phyloP scores from a whole-genome alignment of 257 asterid species.

The Nicotiana attenuata region DNA sequence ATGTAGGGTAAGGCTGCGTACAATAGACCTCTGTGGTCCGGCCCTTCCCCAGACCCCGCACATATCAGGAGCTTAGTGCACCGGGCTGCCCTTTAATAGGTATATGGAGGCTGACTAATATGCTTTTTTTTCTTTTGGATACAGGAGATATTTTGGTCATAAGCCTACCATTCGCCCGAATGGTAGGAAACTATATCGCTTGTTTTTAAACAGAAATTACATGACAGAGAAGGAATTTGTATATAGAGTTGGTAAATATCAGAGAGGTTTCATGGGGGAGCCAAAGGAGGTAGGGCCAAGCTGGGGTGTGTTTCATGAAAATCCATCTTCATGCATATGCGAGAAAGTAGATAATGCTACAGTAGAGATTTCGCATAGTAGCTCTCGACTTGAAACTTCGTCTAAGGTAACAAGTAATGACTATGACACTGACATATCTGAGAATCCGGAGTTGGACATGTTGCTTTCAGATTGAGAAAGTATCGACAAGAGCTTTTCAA shows the following conservation, averaged over 20 bases:
- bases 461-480: conserved; percentile 66
- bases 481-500: background rate
- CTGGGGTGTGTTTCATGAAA: conserved; percentile 89
- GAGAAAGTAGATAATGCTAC: conserved; percentile 40
- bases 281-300: conserved; percentile 86
- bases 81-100: too few relatives aligned
- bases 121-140: conserved; percentile 13
- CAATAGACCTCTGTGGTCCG: too few relatives aligned
- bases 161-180: conserved; percentile 93
- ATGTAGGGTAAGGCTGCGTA: too few relatives aligned
- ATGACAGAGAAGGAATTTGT: conserved; percentile 77
- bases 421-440: conserved; percentile 39
- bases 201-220: conserved; percentile 57
- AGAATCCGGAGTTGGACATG: conserved; percentile 74
- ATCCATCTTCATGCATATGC: conserved; percentile 88
- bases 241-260: conserved; percentile 46
- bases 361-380: conserved; percentile 12
- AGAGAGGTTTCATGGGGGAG: conserved; percentile 86
- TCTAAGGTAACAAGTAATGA: conserved; percentile 47
- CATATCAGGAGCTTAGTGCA: too few relatives aligned
- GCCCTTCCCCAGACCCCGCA: too few relatives aligned
- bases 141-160: conserved; percentile 97
- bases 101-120: background rate
- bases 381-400: background rate
- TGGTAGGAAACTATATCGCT: conserved; percentile 60